Evolutionary conservation across 768 basidiomycete species (phyloP), one percentile per base, ranked within the genome.

Genomic region (Podaxis sp.): DNA sequence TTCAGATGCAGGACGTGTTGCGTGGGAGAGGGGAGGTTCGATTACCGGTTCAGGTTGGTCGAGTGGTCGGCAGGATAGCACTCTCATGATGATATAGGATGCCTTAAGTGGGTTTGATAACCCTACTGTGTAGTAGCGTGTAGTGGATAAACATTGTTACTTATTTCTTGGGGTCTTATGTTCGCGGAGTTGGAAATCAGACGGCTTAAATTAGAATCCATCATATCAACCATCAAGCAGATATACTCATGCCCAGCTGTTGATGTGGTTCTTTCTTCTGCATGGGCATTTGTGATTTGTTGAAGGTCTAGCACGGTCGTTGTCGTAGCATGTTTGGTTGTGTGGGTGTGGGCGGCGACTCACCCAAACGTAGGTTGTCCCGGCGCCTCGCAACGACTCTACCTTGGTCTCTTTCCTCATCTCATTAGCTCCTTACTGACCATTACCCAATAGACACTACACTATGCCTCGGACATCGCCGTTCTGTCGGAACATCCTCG

Each of bases 231-330:
- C 33, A 33, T 33, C 33, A 33, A 33, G 33, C 8, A 17, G 44
- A 46, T 46, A 72, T 75, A 40, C 66, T 78, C 9, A 74, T 75
- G 0, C 39, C 66, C 0, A 77, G 77, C 4, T 78, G 76, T 7
- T 64, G 13, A 24, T 0, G 11, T 28, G 13, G 24, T 51, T 28
- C 19, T 26, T 51, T 58, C 49, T 59, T 52, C 63, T 36, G 66
- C 54, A 51, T 54, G 52, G 19, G 38, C 54, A 19, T 4, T n/a
- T 4, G 6, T 49, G 48, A 49, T 22, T n/a, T n/a, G 22, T 9
- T 11, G 11, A 49, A 49, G 48, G 22, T 49, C 19, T 49, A n/a
- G 48, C 9, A n/a, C 3, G n/a, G 4, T 49, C 13, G 9, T 51
- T 26, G 49, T 24, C 2, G 22, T 51, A 11, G 24, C 22, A 13